Percentiles rank a stretch among this genome's conserved stretches.
These are phyloP conservation scores for Aspergillus tamarii DNA, from an alignment of 2,329 filamentous ascomycete species.

Conservation along the genomic window DNA sequence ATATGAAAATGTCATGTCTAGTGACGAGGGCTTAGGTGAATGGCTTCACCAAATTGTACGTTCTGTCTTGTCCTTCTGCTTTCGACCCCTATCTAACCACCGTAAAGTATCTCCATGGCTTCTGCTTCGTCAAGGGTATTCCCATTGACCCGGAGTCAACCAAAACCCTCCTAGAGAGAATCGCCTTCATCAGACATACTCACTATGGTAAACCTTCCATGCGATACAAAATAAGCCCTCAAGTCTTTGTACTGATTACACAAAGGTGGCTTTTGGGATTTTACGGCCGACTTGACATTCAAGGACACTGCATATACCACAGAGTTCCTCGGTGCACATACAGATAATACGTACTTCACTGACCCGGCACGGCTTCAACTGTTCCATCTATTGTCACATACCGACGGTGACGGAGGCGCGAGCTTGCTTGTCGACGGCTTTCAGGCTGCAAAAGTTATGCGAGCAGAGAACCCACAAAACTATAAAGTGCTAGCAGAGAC, in stretches of 20 bases:
- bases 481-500: conserved; percentile 62
- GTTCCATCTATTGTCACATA: conserved; percentile 87
- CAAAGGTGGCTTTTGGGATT: conserved; percentile 74
- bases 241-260: conserved; percentile 7
- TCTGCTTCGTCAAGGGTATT: conserved; percentile 74
- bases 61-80: background rate
- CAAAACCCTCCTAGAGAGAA: conserved; percentile 72
- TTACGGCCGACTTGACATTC: conserved; percentile 82
- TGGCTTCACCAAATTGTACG: conserved; percentile 65
- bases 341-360: conserved; percentile 94
- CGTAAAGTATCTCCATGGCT: conserved; percentile 67
- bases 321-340: conserved; percentile 79
- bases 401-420: conserved; percentile 65
- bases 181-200: conserved; percentile 84
- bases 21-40: conserved; percentile 59
- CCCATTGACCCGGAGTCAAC: conserved; percentile 73
- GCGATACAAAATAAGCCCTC: too few species aligned
- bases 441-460: conserved; percentile 66
- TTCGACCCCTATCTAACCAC: conserved; percentile 12
- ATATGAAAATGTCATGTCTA: conserved; percentile 64
- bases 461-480: conserved; percentile 55
- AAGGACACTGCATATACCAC: conserved; percentile 93
- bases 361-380: conserved; percentile 90
- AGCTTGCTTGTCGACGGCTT: conserved; percentile 89
- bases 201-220: conserved; percentile 74